Base-by-base conservation (phyloP, 2,329 filamentous ascomycete species). In the Parastagonospora avenae region DNA sequence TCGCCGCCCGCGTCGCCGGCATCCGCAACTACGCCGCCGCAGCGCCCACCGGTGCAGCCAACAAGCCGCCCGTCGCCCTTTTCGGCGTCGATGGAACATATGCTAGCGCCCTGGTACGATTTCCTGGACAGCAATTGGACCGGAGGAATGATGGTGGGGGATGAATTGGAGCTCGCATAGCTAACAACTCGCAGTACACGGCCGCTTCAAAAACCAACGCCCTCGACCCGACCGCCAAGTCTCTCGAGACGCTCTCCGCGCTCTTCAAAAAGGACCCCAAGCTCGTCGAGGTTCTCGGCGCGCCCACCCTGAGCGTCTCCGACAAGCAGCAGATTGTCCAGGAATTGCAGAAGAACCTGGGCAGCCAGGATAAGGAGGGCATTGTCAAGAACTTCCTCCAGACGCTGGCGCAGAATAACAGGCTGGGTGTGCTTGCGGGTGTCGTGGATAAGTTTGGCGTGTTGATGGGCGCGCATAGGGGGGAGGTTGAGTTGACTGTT, bases 61-160 rank as follows among this genome's bases (percentile, higher is more conserved):
- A 86, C 76, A 92, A 90, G 83, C 87, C 93, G 70, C 94, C 94
- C 66, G 83, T 97, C 74, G 85, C 92, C 70, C 85, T 99, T 73
- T 99, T 91, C 80, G 94, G 94, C 69, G 82, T 99, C 74, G 94
- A 97, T 79, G 94, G 94, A 79, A 97, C 93, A 76, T 99, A 99
- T 82, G 94, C 94, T 76, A 92, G 89, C 81, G 94, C 94, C 82
- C 85, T 99, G 87, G 94, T 99, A 93, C 77, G 91, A 55, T 42
- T 53, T 49, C 47, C 46, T 38, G 31, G 32, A 37, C 27, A 40
- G 12, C 60, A 63, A 65, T 64, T 64, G 59, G 57, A 3, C 19
- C 29, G 24, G 10, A 14, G 35, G 41, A 27, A 46, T 50, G 62
- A 63, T 64, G 57, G 45, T 28, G 12, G 46, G 41, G 49, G 62